Percentiles rank a stretch among this genome's conserved stretches.
phyloP scores from a whole-genome alignment of 805 yeast genomes.

The Ogataea naganishii region DNA sequence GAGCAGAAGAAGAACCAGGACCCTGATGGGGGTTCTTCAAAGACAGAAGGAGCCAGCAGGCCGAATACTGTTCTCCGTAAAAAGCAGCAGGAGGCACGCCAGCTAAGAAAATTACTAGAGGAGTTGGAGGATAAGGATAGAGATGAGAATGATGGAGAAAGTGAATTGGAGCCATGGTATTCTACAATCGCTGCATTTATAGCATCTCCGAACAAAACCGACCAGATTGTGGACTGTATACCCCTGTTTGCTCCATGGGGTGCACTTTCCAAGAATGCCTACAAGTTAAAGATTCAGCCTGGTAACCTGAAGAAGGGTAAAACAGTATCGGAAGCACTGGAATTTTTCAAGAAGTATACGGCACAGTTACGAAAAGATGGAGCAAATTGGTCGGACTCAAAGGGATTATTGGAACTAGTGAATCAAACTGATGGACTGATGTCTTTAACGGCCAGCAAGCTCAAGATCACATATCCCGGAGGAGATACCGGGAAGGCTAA shows the following conservation, averaged over 20 bases:
- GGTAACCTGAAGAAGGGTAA: slow-evolving; percentile 83
- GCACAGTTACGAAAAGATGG: slow-evolving; percentile 17
- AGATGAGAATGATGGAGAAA: slow-evolving; percentile 12
- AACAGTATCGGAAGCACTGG: slow-evolving; percentile 60
- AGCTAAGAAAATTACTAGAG: slow-evolving; percentile 21
- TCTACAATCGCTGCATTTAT: slow-evolving; percentile 23
- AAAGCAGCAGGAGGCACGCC: slow-evolving; percentile 21
- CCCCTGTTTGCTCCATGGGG: slow-evolving; percentile 95
- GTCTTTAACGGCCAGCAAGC: slow-evolving; percentile 60
- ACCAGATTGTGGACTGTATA: slow-evolving; percentile 51
- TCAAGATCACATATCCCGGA: slow-evolving; percentile 56
- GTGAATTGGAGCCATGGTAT: slow-evolving; percentile 26
- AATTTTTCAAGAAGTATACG: slow-evolving; percentile 37
- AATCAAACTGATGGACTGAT: slow-evolving; percentile 63
- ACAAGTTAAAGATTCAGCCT: slow-evolving; percentile 77
- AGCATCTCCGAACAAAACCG: slow-evolving; percentile 37
- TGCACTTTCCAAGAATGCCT: slow-evolving; percentile 62
- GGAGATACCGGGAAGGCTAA: slow-evolving; percentile 21
- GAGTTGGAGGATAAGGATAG: slow-evolving; percentile 7
- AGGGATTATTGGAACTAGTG: slow-evolving; percentile 42
- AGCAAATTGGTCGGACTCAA: slow-evolving; percentile 65
- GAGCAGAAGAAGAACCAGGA: slow-evolving; percentile 6
- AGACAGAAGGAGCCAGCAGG: background rate
- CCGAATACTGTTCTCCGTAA: no score
- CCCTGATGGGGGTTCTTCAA: background rate